phyloP scores from a whole-genome alignment of 2,329 filamentous ascomycete species.

The Colletotrichum tamarilloi region DNA sequence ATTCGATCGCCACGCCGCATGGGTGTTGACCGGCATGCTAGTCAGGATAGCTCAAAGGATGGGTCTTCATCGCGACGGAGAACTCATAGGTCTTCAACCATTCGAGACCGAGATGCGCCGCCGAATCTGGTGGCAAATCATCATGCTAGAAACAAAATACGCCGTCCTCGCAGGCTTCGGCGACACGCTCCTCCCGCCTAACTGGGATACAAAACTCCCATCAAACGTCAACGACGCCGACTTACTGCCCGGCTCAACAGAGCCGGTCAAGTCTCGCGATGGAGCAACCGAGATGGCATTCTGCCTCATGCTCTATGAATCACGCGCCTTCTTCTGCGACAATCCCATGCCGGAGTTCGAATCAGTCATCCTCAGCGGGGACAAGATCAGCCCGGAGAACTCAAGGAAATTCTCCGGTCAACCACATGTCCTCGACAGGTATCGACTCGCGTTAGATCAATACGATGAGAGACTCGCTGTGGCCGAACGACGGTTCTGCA shows the following conservation, averaged over 20 bases:
- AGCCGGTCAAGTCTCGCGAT: slow-evolving; percentile 61
- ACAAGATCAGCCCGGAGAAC: slow-evolving; percentile 52
- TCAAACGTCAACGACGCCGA: slow-evolving; percentile 70
- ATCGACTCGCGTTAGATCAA: slow-evolving; percentile 52
- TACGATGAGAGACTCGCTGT: slow-evolving; percentile 55
- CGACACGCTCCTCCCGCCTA: slow-evolving; percentile 64
- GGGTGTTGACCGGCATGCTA: slow-evolving; percentile 69
- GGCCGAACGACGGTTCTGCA: slow-evolving; percentile 61
- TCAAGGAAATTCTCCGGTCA: slow-evolving; percentile 59
- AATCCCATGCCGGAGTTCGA: slow-evolving; percentile 53
- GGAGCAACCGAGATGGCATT: slow-evolving; percentile 50
- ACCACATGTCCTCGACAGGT: slow-evolving; percentile 50
- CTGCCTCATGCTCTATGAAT: slow-evolving; percentile 55
- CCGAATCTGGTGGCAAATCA: slow-evolving; percentile 25
- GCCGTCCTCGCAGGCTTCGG: slow-evolving; percentile 48
- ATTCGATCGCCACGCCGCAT: slow-evolving; percentile 68
- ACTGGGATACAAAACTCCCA: slow-evolving; percentile 58
- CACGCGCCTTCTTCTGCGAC: slow-evolving; percentile 61
- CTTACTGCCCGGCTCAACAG: slow-evolving; percentile 60
- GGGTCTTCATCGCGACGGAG: slow-evolving; percentile 73
- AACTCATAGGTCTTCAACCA: slow-evolving; percentile 50
- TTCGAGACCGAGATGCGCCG: slow-evolving; percentile 22
- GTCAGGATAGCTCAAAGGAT: slow-evolving; percentile 75
- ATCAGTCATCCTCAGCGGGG: slow-evolving; percentile 49
- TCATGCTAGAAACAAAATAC: slow-evolving; percentile 27